These are phyloP conservation scores for Geranomyces michiganensis DNA, from an alignment of 192 early-diverging fungal species.

Conservation along the genomic window DNA sequence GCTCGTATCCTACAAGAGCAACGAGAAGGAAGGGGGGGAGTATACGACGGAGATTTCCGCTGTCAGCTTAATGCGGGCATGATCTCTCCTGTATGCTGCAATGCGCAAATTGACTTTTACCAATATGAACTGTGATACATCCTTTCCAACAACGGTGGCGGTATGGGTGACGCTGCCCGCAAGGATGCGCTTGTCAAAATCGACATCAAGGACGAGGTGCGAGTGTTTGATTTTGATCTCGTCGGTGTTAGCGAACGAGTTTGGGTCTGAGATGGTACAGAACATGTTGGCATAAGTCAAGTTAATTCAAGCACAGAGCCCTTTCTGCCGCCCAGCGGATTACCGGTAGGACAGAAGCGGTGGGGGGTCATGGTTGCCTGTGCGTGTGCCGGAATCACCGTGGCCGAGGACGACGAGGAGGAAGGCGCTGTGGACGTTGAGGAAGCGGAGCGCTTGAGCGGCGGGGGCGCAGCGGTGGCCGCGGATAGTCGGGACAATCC, in stretches of 20 bases:
- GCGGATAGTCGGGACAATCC: not conserved
- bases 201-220: constrained; percentile 73
- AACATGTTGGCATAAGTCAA: not conserved
- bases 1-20: constrained; percentile 58
- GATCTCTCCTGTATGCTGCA: not conserved
- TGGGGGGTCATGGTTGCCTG: not conserved
- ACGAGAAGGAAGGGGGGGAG: not conserved
- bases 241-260: constrained; percentile 78
- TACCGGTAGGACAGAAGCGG: constrained; percentile 7
- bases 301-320: not conserved
- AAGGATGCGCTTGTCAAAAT: constrained; percentile 75
- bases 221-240: constrained; percentile 74
- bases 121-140: constrained; percentile 60
- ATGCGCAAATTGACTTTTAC: constrained; percentile 11
- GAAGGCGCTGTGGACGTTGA: not conserved
- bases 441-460: not conserved
- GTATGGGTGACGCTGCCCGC: constrained; percentile 67
- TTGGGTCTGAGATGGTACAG: constrained; percentile 65
- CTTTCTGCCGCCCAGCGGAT: not conserved
- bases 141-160: constrained; percentile 56
- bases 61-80: not conserved
- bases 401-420: not conserved
- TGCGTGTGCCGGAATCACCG: no score
- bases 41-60: not conserved
- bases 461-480: not conserved